Conservation (phyloP, 2,329 filamentous ascomycete genomes). For the Thielaviopsis musarum region DNA sequence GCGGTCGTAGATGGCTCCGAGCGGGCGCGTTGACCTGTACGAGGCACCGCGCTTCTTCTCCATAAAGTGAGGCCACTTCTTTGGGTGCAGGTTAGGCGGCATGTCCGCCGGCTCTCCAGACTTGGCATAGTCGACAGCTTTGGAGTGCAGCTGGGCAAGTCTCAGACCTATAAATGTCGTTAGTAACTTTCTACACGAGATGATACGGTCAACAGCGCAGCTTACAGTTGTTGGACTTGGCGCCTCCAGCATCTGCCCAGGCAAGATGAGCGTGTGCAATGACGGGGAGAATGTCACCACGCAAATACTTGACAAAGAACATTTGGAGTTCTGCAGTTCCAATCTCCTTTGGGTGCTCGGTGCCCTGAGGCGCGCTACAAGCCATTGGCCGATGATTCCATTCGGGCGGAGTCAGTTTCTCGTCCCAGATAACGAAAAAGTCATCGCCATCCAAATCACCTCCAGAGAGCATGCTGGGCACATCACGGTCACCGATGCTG, state of each 20-base stretch:
- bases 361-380: slow-evolving; percentile 28
- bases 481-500: slow-evolving; percentile 61
- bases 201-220: slow-evolving; percentile 5
- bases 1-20: slow-evolving; percentile 71
- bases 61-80: slow-evolving; percentile 73
- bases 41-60: slow-evolving; percentile 39
- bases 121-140: slow-evolving; percentile 88
- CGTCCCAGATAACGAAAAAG: slow-evolving; percentile 87
- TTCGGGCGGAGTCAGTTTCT: slow-evolving; percentile 46
- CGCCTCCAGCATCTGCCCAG: slow-evolving; percentile 52
- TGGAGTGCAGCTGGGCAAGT: slow-evolving; percentile 68
- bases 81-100: slow-evolving; percentile 40
- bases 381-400: slow-evolving; percentile 65
- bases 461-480: slow-evolving; percentile 89
- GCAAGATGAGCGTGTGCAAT: slow-evolving; percentile 77
- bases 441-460: slow-evolving; percentile 94
- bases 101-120: slow-evolving; percentile 65
- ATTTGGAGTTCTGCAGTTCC: slow-evolving; percentile 55
- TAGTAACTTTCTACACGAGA: background rate
- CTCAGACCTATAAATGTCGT: slow-evolving; percentile 32
- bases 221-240: slow-evolving; percentile 52
- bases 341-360: slow-evolving; percentile 33
- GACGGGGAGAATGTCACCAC: slow-evolving; percentile 62
- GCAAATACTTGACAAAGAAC: slow-evolving; percentile 88
- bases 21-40: slow-evolving; percentile 53